Conservation (phyloP, 1,284 basidiomycete genomes). For the Neonothopanus nambi region DNA sequence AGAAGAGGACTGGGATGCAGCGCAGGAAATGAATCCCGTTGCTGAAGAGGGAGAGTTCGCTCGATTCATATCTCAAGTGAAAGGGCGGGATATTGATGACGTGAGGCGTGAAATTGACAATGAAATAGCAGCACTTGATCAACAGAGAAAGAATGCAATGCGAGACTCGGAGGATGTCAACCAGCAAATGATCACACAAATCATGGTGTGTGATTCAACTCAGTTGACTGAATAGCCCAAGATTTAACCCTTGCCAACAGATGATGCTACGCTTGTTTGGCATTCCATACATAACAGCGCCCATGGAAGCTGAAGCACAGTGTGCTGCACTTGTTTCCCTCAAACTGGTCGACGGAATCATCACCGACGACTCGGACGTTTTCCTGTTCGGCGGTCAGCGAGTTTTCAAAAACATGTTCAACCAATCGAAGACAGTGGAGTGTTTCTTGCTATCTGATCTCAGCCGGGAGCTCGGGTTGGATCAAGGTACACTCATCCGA, state of each 20-base stretch:
- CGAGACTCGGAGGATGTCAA: conserved; percentile 95
- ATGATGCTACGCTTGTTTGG: conserved; percentile 92
- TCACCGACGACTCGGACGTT: conserved; percentile 99
- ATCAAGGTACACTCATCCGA: conserved; percentile 84
- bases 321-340: conserved; percentile 90
- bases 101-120: conserved; percentile 89
- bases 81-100: conserved; percentile 77
- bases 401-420: conserved; percentile 99
- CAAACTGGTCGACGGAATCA: conserved; percentile 93
- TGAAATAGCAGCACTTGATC: conserved; percentile 83
- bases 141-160: conserved; percentile 86
- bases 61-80: conserved; percentile 87
- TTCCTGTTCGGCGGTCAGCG: conserved; percentile 95
- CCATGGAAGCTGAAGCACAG: conserved; percentile 99
- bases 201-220: conserved; percentile 66
- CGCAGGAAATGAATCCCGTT: conserved; percentile 76
- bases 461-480: conserved; percentile 85
- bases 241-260: conserved; percentile 31
- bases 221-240: neutral
- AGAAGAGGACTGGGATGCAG: conserved; percentile 65
- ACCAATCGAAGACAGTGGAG: conserved; percentile 97
- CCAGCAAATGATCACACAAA: conserved; percentile 92
- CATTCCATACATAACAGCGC: conserved; percentile 97
- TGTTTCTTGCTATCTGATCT: conserved; percentile 89
- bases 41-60: conserved; percentile 92